Percentiles rank a stretch among this genome's conserved stretches.
These are phyloP conservation scores for Corylus avellana DNA, from an alignment of 306 rosid species.

Conservation along the genomic window DNA sequence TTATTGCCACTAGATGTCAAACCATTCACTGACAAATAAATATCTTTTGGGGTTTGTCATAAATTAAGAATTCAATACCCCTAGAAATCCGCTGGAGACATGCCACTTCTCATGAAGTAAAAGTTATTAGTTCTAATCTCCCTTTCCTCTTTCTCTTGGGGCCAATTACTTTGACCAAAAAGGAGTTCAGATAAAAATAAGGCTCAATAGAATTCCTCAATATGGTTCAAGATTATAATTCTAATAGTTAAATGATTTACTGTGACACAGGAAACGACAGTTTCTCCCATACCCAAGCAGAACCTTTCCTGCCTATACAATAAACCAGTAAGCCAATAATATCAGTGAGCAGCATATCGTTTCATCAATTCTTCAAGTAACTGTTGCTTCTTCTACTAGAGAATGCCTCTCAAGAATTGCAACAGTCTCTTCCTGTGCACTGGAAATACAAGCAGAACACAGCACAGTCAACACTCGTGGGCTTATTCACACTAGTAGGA, in stretches of 20 bases:
- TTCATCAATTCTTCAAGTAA: conserved; percentile 29
- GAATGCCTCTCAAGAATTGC: conserved; percentile 62
- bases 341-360: conserved; percentile 15
- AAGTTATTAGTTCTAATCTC: no score
- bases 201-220: neutral
- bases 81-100: no score
- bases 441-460: conserved; percentile 38
- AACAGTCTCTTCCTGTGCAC: conserved; percentile 70
- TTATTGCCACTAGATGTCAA: neutral
- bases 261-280: neutral
- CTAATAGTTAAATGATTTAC: neutral
- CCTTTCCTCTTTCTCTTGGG: no score
- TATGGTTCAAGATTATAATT: neutral
- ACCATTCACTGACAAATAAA: neutral
- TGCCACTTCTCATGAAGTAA: no score
- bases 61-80: neutral
- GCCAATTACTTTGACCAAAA: no score
- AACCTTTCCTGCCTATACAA: neutral
- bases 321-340: neutral
- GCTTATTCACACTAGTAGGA: neutral
- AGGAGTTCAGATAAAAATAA: neutral
- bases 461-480: conserved; percentile 18
- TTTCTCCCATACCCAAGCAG: conserved; percentile 30
- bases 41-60: neutral
- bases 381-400: conserved; percentile 40